Evolutionary conservation across 2,329 filamentous ascomycete species (phyloP).

Genomic region (Aspergillus phoenicis): DNA sequence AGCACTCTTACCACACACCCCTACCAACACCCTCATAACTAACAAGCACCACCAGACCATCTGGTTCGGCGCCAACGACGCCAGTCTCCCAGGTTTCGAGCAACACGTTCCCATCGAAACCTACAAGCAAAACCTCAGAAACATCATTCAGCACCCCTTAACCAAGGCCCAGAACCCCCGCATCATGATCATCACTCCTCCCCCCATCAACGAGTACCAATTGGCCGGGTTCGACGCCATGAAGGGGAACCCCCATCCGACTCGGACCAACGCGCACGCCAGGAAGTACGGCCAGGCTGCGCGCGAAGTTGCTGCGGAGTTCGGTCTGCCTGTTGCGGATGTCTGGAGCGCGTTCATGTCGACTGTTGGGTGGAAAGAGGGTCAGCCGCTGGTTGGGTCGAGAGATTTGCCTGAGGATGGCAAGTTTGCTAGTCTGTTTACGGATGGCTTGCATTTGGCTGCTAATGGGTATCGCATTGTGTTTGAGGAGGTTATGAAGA

Average conservation of each 20-base stretch:
- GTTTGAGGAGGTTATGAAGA: constrained; percentile 55
- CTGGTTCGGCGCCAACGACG: constrained; percentile 90
- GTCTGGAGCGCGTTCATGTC: constrained; percentile 79
- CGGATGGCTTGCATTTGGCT: constrained; percentile 64
- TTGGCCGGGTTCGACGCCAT: constrained; percentile 53
- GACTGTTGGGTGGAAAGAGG: constrained; percentile 57
- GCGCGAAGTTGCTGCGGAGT: constrained; percentile 60
- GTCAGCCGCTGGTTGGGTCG: constrained; percentile 58
- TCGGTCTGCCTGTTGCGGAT: constrained; percentile 68
- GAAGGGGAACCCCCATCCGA: constrained; percentile 52
- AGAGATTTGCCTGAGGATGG: constrained; percentile 61
- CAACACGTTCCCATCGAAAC: constrained; percentile 79
- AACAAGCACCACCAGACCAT: constrained; percentile 58
- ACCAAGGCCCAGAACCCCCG: constrained; percentile 72
- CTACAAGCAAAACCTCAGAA: constrained; percentile 72
- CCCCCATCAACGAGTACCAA: constrained; percentile 78
- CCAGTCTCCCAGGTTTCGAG: constrained; percentile 65
- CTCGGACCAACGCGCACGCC: constrained; percentile 62
- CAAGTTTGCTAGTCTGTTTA: constrained; percentile 54
- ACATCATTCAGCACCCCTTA: constrained; percentile 71
- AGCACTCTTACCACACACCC: neutral
- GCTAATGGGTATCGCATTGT: constrained; percentile 59
- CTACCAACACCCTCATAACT: neutral
- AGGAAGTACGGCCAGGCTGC: constrained; percentile 68
- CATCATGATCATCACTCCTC: constrained; percentile 74